Percentiles rank a stretch among this genome's conserved stretches.
phyloP scores from a whole-genome alignment of 2,329 filamentous ascomycete species.

The Epichloe gansuensis region DNA sequence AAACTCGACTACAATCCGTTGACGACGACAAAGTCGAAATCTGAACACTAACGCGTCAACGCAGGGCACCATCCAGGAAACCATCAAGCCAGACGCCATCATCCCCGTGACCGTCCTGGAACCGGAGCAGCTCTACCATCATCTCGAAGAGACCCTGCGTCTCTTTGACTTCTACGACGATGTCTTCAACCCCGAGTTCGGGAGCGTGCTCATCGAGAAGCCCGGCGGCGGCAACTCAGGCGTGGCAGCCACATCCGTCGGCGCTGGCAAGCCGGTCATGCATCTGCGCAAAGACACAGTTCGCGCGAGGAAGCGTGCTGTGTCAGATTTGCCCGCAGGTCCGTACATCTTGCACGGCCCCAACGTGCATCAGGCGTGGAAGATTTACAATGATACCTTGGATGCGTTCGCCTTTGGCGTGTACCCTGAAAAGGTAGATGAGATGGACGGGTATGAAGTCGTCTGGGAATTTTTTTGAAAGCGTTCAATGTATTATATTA shows the following conservation, averaged over 20 bases:
- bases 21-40: no score
- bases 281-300: constrained; percentile 12
- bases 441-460: not conserved
- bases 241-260: not conserved
- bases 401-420: constrained; percentile 26
- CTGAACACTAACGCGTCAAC: not conserved
- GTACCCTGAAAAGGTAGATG: constrained; percentile 19
- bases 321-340: constrained; percentile 22
- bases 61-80: constrained; percentile 29
- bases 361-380: constrained; percentile 29
- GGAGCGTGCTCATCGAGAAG: constrained; percentile 27
- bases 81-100: constrained; percentile 27
- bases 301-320: constrained; percentile 5
- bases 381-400: constrained; percentile 25
- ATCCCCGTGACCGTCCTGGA: constrained; percentile 28
- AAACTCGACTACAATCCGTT: not conserved
- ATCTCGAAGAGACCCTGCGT: constrained; percentile 22
- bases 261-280: not conserved
- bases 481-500: not conserved
- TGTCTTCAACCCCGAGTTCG: constrained; percentile 27
- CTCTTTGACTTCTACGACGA: constrained; percentile 24
- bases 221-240: constrained; percentile 13
- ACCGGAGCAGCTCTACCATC: constrained; percentile 24
- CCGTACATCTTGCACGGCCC: constrained; percentile 30
- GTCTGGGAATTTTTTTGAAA: not conserved